These are phyloP conservation scores for Cymodocea nodosa DNA, from an alignment of 116 monocot species.

Conservation along the genomic window DNA sequence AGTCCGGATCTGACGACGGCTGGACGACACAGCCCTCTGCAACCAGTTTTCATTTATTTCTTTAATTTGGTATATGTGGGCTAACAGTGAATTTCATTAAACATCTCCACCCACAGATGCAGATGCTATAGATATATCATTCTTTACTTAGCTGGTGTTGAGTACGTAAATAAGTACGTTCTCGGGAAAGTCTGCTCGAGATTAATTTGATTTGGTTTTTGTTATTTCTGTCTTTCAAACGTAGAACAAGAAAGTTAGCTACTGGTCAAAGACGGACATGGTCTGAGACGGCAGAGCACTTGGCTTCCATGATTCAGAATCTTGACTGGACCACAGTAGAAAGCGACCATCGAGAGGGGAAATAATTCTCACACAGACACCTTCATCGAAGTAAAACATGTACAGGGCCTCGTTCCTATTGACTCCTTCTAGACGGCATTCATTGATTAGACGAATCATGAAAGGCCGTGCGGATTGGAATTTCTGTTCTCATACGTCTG, in stretches of 20 bases:
- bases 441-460: not conserved
- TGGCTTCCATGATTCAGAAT: slow-evolving; percentile 1
- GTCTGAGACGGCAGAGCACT: not conserved
- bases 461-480: not conserved
- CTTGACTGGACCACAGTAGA: not conserved
- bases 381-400: no score
- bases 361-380: no score
- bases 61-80: no score
- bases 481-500: not conserved
- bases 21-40: not conserved
- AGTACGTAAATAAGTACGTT: no score
- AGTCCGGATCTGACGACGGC: not conserved
- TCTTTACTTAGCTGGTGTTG: no score
- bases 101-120: no score
- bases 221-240: not conserved
- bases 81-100: no score
- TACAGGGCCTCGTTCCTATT: no score
- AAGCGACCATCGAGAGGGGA: no score
- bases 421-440: not conserved
- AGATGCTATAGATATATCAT: no score
- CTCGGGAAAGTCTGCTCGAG: no score
- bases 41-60: no score
- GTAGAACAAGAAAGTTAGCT: not conserved
- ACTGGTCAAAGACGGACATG: not conserved
- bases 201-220: not conserved